phyloP scores from a whole-genome alignment of 2,329 filamentous ascomycete species.

The Sporothrix luriei region DNA sequence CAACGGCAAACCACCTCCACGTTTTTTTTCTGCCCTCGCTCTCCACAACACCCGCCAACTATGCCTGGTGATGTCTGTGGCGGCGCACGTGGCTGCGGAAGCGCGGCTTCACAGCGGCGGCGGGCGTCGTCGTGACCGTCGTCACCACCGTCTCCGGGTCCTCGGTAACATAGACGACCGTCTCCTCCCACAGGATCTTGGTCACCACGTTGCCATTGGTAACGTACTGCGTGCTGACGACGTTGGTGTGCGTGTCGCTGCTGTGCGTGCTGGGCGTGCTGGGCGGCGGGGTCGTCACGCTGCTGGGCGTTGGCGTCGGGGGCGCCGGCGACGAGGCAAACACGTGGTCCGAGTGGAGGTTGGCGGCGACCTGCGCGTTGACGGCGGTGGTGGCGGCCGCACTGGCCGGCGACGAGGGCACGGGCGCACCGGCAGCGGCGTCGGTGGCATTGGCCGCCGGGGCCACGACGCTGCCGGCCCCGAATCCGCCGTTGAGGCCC shows the following conservation, averaged over 20 bases:
- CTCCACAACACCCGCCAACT: neutral
- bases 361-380: neutral
- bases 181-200: slow-evolving; percentile 61
- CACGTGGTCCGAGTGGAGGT: neutral
- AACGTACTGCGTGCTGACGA: slow-evolving; percentile 56
- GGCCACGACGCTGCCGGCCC: slow-evolving; percentile 13
- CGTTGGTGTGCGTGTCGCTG: slow-evolving; percentile 37
- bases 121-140: slow-evolving; percentile 38
- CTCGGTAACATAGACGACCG: slow-evolving; percentile 55
- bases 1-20: neutral
- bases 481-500: neutral
- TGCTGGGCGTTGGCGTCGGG: slow-evolving; percentile 34
- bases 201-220: slow-evolving; percentile 55
- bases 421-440: slow-evolving; percentile 28
- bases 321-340: slow-evolving; percentile 2
- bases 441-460: slow-evolving; percentile 11
- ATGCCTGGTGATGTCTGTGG: slow-evolving; percentile 36
- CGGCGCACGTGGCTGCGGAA: slow-evolving; percentile 45
- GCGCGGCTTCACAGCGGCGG: slow-evolving; percentile 39
- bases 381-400: neutral
- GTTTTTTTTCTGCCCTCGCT: neutral
- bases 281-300: slow-evolving; percentile 39
- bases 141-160: slow-evolving; percentile 48
- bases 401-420: neutral
- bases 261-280: slow-evolving; percentile 16